These are phyloP conservation scores for Aegilops tauschii DNA, from an alignment of 176 grass and related monocot species.

Conservation along the genomic window DNA sequence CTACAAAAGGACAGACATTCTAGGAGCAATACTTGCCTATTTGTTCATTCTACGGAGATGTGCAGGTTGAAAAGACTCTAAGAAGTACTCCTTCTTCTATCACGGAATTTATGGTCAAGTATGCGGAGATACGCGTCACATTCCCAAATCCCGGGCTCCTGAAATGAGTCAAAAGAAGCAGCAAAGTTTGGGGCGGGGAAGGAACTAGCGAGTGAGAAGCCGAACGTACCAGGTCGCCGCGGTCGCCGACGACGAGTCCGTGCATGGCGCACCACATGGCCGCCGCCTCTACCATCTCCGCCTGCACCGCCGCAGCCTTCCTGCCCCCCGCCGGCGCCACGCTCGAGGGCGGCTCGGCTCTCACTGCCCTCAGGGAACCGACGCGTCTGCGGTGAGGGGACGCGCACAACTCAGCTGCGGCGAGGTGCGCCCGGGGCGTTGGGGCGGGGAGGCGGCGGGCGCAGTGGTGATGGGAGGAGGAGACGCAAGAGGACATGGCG, in stretches of 20 bases:
- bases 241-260: slow-evolving; percentile 74
- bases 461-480: neutral
- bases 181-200: neutral
- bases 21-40: neutral
- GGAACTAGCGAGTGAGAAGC: neutral
- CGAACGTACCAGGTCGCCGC: slow-evolving; percentile 38
- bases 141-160: neutral
- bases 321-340: neutral
- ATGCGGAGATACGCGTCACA: neutral
- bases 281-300: slow-evolving; percentile 49
- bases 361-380: neutral
- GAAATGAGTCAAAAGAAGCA: neutral
- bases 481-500: slow-evolving; percentile 30
- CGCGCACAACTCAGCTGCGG: neutral
- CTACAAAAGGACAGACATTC: neutral
- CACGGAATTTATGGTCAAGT: neutral
- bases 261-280: slow-evolving; percentile 56
- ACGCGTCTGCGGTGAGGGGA: neutral
- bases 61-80: neutral
- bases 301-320: neutral
- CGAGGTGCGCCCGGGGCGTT: neutral
- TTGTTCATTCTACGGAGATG: neutral
- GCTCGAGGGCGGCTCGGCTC: neutral
- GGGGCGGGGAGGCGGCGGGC: neutral
- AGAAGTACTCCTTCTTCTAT: neutral